Evolutionary conservation across 1,284 basidiomycete species (phyloP).

Genomic region (Rhodotorula sp.): DNA sequence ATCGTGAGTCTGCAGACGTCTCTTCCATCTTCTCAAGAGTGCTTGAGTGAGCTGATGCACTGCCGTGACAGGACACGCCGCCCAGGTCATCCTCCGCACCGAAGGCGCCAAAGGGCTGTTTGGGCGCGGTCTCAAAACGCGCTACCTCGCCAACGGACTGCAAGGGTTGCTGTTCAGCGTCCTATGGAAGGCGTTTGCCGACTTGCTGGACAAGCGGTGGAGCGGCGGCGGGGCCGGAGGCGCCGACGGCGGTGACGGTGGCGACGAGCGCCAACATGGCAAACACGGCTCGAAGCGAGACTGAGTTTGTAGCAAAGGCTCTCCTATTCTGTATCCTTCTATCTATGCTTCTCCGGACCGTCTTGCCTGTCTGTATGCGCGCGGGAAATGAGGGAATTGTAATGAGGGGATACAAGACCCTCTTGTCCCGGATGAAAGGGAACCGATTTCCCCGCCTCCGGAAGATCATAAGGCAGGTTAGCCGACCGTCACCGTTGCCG

Average conservation of each 20-base stretch:
- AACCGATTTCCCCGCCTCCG: background rate
- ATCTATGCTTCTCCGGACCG: too few species aligned
- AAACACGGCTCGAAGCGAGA: too few species aligned
- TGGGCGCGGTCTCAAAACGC: constrained; percentile 76
- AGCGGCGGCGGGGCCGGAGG: background rate
- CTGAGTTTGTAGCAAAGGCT: too few species aligned
- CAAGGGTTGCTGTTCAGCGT: constrained; percentile 82
- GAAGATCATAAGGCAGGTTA: background rate
- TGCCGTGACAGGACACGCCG: constrained; percentile 56
- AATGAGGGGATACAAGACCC: too few species aligned
- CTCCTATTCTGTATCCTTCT: too few species aligned
- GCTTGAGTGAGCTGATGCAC: background rate
- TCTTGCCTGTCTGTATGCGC: too few species aligned
- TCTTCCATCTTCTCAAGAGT: background rate
- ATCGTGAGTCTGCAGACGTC: constrained; percentile 52
- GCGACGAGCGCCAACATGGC: too few species aligned
- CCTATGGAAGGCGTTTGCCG: constrained; percentile 79
- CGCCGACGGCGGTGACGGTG: background rate
- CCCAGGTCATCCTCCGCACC: constrained; percentile 62
- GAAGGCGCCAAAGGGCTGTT: constrained; percentile 70
- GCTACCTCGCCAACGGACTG: constrained; percentile 68
- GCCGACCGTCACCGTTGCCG: background rate
- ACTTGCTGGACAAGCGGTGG: constrained; percentile 47
- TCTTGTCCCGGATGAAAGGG: too few species aligned
- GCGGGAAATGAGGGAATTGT: too few species aligned